Base-by-base conservation (phyloP, 352 stramenopile species). In the Phytopythium delawarense region DNA sequence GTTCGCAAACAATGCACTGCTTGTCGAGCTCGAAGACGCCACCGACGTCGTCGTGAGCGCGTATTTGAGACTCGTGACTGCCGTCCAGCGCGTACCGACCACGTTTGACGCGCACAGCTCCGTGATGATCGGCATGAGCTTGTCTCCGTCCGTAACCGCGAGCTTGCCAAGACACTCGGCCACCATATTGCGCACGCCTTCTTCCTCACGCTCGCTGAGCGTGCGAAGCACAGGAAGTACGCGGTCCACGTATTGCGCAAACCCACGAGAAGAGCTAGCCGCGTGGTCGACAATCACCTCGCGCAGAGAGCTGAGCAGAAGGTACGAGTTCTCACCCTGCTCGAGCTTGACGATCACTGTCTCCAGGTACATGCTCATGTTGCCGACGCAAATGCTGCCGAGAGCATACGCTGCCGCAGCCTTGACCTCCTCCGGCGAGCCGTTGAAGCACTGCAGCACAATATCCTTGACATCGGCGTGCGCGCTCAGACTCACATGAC, bases 111-210 rank as follows among this genome's bases (percentile, higher is more conserved):
- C 74, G 28, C 85, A 89, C 13, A 98, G 69, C 23, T 92, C 71
- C n/a, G 81, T 72, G n/a, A 99, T 71, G 57, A 96, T 82, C 20
- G 94, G 85, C 48, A 98, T 82, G n/a, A 98, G 84, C 46, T 86
- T 80, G 11, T 72, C 68, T 15, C 88, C 90, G 55, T 98, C 79
- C 25, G 98, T 91, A 56, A 94, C 91, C 28, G 91, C 86, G 44
- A 99, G 81, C 49, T 96, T 97, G 55, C 97, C 97, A 21, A 99
- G 69, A 72, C 97, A 99, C 75, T 99, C 96, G 7, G 96, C 96
- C 23, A 99, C 96, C 90, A 99, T 98, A 57, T 98, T 98, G 40
- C 96, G 87, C 49, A 99, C 91, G 21, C 94, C 92, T 79, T 99
- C 97, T 75, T 99, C 96, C 30, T 97, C 76, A 62, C 88, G 91